Conservation (phyloP, 768 basidiomycete genomes). For the Galerina sulciceps region DNA sequence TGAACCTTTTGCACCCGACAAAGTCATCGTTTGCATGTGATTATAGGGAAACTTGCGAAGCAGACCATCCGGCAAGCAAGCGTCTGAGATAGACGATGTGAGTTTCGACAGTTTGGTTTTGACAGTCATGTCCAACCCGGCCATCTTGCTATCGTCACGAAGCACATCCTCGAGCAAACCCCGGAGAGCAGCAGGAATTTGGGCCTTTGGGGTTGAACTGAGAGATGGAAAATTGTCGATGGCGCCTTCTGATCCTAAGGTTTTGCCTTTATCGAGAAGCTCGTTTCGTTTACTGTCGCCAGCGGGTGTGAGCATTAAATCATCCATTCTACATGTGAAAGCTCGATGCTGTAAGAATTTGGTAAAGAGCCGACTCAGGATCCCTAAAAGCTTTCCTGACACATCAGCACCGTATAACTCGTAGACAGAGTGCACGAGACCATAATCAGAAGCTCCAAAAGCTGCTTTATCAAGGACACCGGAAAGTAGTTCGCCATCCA, state of each 20-base stretch:
- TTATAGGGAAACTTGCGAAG: slow-evolving; percentile 96
- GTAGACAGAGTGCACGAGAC: slow-evolving; percentile 95
- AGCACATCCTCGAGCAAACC: slow-evolving; percentile 88
- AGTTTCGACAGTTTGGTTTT: slow-evolving; percentile 86
- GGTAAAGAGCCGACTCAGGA: slow-evolving; percentile 93
- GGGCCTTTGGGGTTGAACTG: slow-evolving; percentile 46
- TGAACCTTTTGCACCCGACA: slow-evolving; percentile 97
- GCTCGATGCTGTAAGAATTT: slow-evolving; percentile 97
- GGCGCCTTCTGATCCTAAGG: slow-evolving; percentile 85
- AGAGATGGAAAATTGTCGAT: slow-evolving; percentile 90
- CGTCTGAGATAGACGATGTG: slow-evolving; percentile 88
- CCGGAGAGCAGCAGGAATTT: slow-evolving; percentile 61
- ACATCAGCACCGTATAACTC: slow-evolving; percentile 91
- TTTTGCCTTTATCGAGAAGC: slow-evolving; percentile 67
- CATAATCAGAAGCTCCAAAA: slow-evolving; percentile 94
- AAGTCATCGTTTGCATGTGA: slow-evolving; percentile 99
- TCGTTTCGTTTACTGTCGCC: slow-evolving; percentile 74
- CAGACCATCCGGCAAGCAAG: slow-evolving; percentile 84
- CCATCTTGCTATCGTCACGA: slow-evolving; percentile 97
- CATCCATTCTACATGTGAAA: slow-evolving; percentile 99
- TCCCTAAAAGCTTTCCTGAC: slow-evolving; percentile 90
- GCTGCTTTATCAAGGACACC: slow-evolving; percentile 97
- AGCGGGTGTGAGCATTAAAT: slow-evolving; percentile 84
- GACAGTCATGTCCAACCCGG: slow-evolving; percentile 91
- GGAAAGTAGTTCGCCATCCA: slow-evolving; percentile 91